Evolutionary conservation across 2,329 filamentous ascomycete species (phyloP), one percentile per base, ranked within the genome.

Genomic region (Cladosporium oxysporum): DNA sequence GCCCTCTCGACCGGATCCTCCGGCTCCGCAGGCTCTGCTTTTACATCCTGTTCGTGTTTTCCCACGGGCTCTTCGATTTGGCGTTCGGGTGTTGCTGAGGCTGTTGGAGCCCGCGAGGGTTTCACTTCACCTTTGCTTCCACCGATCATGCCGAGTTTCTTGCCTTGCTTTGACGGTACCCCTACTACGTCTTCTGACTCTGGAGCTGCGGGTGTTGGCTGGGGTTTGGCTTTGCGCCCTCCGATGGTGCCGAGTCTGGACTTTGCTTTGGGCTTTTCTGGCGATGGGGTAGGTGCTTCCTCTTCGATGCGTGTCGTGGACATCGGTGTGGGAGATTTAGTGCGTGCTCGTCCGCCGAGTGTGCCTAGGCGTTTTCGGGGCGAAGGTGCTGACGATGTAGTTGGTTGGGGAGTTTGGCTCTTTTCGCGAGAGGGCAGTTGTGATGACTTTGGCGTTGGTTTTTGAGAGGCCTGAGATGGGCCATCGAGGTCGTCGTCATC

Each of bases 1-100:
- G 85, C 85, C 63, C 80, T 82, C 65, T 88, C 82, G 67, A 81
- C 78, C 66, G 8, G 65, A 8, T n/a, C 67, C 47, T 64, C 44
- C 2, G 62, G 29, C 66, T 64, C 76, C 5, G 33, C 8, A 31
- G 44, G 63, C 26, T 59, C 53, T n/a, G 29, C 52, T 55, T n/a
- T 33, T 3, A 21, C 52, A n/a, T 33, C n/a, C 18, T 49, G 28
- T 26, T 35, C 57, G 18, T n/a, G 63, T 21, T 37, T 23, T 23
- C 28, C 12, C 37, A 3, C 10, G 28, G 41, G 59, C 29, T 37
- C 28, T 35, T 28, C 18, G 26, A 28, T 47, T 12, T 47, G 41
- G 5, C 41, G 55, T 8, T 58, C 55, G 7, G 55, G 55, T 11
- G 50, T 37, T 61, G 44, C 28, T 52, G 59, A 23, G 5, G 47